phyloP scores from a whole-genome alignment of 768 basidiomycete species.

The Suillus bovinus region DNA sequence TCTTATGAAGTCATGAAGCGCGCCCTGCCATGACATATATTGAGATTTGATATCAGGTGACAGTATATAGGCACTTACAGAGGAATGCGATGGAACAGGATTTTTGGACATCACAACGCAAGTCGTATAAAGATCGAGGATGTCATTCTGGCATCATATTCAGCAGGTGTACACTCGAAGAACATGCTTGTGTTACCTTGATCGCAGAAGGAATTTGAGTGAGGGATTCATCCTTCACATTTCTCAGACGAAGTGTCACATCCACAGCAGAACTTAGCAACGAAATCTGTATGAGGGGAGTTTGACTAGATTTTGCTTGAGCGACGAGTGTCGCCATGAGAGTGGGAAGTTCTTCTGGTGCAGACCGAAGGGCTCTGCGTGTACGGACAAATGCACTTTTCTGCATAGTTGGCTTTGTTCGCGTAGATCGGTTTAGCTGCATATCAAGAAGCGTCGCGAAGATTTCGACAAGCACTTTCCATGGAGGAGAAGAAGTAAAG shows the following conservation, averaged over 20 bases:
- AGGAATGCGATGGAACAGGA: slow-evolving; percentile 56
- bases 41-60: slow-evolving; percentile 14
- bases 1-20: slow-evolving; percentile 62
- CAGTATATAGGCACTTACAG: slow-evolving; percentile 38
- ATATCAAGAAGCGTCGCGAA: slow-evolving; percentile 62
- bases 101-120: slow-evolving; percentile 69
- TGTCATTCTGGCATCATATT: slow-evolving; percentile 43
- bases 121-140: slow-evolving; percentile 59
- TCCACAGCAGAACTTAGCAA: slow-evolving; percentile 71
- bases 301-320: slow-evolving; percentile 49
- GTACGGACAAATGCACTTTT: slow-evolving; percentile 60
- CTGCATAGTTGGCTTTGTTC: slow-evolving; percentile 58
- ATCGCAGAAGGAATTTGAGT: slow-evolving; percentile 44
- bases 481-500: slow-evolving; percentile 49
- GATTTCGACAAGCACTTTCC: slow-evolving; percentile 52
- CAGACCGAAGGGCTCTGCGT: slow-evolving; percentile 68
- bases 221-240: slow-evolving; percentile 43
- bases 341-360: slow-evolving; percentile 47
- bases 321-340: slow-evolving; percentile 57
- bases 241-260: slow-evolving; percentile 69
- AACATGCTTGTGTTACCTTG: slow-evolving; percentile 39
- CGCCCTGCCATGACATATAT: slow-evolving; percentile 35
- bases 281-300: slow-evolving; percentile 41
- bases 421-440: slow-evolving; percentile 51
- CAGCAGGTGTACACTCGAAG: background rate